phyloP scores from a whole-genome alignment of 345 rosid species.

The Camelina sativa region DNA sequence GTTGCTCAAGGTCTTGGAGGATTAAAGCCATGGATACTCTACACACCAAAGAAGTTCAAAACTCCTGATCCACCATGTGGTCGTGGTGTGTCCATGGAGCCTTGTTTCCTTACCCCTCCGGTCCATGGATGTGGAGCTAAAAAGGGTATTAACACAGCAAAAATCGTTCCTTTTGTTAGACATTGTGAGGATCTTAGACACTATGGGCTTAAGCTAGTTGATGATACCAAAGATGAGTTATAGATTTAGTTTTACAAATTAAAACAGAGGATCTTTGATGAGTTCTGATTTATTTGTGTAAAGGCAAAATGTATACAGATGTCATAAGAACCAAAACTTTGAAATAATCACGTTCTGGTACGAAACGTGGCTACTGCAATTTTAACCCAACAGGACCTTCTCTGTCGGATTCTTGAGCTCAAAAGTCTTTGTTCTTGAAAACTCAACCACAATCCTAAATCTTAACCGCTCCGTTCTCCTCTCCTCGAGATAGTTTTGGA shows the following conservation, averaged over 20 bases:
- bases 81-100: slow-evolving; percentile 45
- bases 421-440: not conserved
- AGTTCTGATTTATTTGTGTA: not conserved
- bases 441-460: not conserved
- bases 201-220: slow-evolving; percentile 48
- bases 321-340: not conserved
- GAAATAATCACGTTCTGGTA: too few relatives aligned
- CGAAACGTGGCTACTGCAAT: not conserved
- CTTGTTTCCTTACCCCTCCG: slow-evolving; percentile 50
- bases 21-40: slow-evolving; percentile 45
- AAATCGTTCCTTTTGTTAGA: slow-evolving; percentile 45
- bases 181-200: slow-evolving; percentile 48
- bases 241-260: slow-evolving; percentile 6
- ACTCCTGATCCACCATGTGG: slow-evolving; percentile 49
- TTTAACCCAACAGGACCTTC: not conserved
- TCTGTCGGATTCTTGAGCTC: not conserved
- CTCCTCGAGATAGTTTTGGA: not conserved
- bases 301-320: not conserved
- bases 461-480: not conserved
- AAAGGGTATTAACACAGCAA: slow-evolving; percentile 6
- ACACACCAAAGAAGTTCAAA: slow-evolving; percentile 16
- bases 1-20: slow-evolving; percentile 64
- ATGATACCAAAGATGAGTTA: slow-evolving; percentile 32
- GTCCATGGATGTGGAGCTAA: slow-evolving; percentile 40
- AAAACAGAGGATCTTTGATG: not conserved